These are phyloP conservation scores for Sextonia rubra DNA, from an alignment of 164 flowering plant species.

Conservation along the genomic window DNA sequence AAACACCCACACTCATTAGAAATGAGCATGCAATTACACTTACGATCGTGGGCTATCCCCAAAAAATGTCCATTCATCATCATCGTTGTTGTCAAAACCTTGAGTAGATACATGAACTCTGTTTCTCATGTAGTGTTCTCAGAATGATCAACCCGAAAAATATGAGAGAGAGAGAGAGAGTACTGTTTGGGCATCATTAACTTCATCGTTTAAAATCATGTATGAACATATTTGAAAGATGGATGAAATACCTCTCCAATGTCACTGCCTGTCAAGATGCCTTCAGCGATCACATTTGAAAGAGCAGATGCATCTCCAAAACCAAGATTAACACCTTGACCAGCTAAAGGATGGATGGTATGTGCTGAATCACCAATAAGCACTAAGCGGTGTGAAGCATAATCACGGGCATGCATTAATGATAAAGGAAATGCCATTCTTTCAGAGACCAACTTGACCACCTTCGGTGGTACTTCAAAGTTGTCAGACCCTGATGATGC, in stretches of 20 bases:
- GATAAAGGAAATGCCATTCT: conserved; percentile 93
- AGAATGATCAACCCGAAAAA: too few species aligned
- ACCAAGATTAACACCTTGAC: conserved; percentile 98
- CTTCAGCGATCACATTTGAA: conserved; percentile 71
- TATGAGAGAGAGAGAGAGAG: too few species aligned
- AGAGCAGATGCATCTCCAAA: conserved; percentile 84
- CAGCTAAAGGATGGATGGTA: conserved; percentile 97
- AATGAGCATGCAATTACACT: too few species aligned
- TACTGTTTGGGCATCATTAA: not conserved
- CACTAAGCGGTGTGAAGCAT: conserved; percentile 66
- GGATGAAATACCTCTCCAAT: conserved; percentile 69
- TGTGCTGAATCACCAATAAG: conserved; percentile 98
- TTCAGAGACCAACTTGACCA: conserved; percentile 61
- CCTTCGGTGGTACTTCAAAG: conserved; percentile 86
- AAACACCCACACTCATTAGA: too few species aligned
- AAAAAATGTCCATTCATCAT: too few species aligned
- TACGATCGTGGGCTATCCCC: too few species aligned
- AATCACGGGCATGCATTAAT: conserved; percentile 66
- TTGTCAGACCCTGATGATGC: conserved; percentile 38
- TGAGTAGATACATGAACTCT: too few species aligned
- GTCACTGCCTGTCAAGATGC: conserved; percentile 72
- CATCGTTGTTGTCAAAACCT: too few species aligned
- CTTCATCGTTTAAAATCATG: not conserved
- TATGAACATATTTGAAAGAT: not conserved
- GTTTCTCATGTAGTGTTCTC: too few species aligned